Base-by-base conservation (phyloP, 2,329 filamentous ascomycete genomes). In the Diplodia intermedia region DNA sequence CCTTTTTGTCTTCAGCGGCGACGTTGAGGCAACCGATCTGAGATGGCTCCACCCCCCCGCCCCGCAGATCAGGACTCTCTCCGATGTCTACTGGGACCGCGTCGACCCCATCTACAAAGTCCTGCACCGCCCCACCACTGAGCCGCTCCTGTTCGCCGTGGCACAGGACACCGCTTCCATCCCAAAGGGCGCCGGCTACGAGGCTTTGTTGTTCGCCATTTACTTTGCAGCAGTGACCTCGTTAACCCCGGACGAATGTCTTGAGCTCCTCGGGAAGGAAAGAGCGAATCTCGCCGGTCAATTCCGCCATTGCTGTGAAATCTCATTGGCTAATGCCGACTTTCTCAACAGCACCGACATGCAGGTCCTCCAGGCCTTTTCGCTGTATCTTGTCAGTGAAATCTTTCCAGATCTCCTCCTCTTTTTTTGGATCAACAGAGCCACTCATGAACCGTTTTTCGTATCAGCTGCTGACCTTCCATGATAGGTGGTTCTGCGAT, bases 51-150 rank as follows among this genome's bases (percentile, higher is more conserved):
- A 90, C 72, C 91, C 91, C 0, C 82, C 87, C 2, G 86, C 88
- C 0, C 84, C 87, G 14, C 87, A 91, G 38, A 86, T 91, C 29
- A 88, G 91, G 72, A 84, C 85, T 61, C 83, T 94, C 4, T 94
- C 91, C 91, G 89, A 92, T 75, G 81, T 87, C 12, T 93, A 90
- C 71, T 80, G 93, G 9, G 88, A 92, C 57, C 88, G 91, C 69
- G 88, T 94, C 66, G 91, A 94, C 72, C 90, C 91, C 0, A 76
- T 93, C 60, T 87, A 88, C 72, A 94, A 93, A 75, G 74, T 89
- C 55, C 88, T 92, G 29, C 91, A 94, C 74, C 85, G 90, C 1
- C 91, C 91, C 0, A 88, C 88, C 0, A 77, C 92, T 2, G 88
- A 92, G 72, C 85, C 66, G 14, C 50, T 55, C 1, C 57, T 68